Conservation (phyloP, 176 grass and related monocot species). For the Pharus latifolius region DNA sequence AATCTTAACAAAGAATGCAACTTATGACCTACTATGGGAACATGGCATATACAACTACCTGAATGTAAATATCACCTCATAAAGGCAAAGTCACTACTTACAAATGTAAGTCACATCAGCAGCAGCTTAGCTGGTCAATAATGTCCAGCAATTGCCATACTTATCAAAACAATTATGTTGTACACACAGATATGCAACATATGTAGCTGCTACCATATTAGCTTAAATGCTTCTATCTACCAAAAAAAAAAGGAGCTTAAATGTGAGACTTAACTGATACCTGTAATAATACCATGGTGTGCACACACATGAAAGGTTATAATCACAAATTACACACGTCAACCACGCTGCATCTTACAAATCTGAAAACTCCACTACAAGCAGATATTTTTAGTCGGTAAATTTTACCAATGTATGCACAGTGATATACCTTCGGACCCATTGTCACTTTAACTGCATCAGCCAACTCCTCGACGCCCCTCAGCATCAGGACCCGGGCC, state of each 20-base stretch:
- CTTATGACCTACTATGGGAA: background rate
- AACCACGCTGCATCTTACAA: background rate
- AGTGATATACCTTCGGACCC: slow-evolving; percentile 95
- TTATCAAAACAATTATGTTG: too few species aligned
- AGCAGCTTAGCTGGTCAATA: too few species aligned
- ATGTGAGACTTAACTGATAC: background rate
- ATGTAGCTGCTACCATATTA: background rate
- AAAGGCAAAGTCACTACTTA: background rate
- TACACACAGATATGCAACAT: too few species aligned
- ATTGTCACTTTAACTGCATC: slow-evolving; percentile 98
- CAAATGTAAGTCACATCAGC: background rate
- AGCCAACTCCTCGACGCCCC: slow-evolving; percentile 82
- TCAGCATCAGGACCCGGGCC: slow-evolving; percentile 87
- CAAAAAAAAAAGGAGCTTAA: too few species aligned
- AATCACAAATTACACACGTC: background rate
- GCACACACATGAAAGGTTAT: background rate
- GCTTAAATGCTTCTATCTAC: too few species aligned
- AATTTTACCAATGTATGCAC: background rate
- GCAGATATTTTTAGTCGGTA: background rate
- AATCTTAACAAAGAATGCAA: background rate
- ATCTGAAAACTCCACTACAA: background rate
- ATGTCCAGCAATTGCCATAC: too few species aligned
- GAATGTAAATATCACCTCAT: background rate
- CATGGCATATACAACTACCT: background rate
- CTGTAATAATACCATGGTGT: background rate